Base-by-base conservation (phyloP, 345 rosid genomes). In the Nasturtium officinale region DNA sequence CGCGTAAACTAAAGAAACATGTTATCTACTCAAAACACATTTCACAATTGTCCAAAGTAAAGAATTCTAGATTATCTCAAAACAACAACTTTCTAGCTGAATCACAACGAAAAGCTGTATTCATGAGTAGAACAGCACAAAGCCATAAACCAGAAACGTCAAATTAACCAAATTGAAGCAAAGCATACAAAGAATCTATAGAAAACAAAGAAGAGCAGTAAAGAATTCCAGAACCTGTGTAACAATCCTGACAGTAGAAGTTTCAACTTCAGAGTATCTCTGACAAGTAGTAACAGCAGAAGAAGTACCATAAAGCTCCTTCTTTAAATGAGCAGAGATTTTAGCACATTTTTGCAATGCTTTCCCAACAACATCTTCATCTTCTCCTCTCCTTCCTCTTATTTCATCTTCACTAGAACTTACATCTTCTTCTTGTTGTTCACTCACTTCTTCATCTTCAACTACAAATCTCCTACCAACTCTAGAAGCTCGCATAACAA, bases 321-420 rank as follows among this genome's bases (percentile, higher is more conserved):
- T 83, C 74, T 87, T 83, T 25, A 95, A 83, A 73, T 87, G 96
- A 30, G 82, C 77, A 1, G 99, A 91, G 76, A 88, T 95, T 67
- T 84, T 90, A 3, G 93, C 84, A 75, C 99, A 95, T 74, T 87
- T 91, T 73, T 88, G 96, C 80, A 91, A 67, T 23, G 99, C 96
- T 75, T 85, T 87, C 33, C 93, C 96, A 2, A 95, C 96, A 60
- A 91, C 96, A 71, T 91, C 97, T 32, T 83, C 90, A 1, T 86
- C 87, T 23, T 56, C 83, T 28, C 75, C 79, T 6, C 59, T 61
- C 23, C 69, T 40, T 16, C 67, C 37, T 52, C 21, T 42, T 38
- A 53, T 30, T 65, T 82, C 88, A 13, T 85, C 87, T 47, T 82
- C 91, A 53, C 87, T 87, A 7, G 87, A 79, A 61, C 81, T 75